Percentiles rank a stretch among this genome's conserved stretches.
These are phyloP conservation scores for Monosporascus sp. DNA, from an alignment of 2,329 filamentous ascomycete genomes.

Conservation along the genomic window DNA sequence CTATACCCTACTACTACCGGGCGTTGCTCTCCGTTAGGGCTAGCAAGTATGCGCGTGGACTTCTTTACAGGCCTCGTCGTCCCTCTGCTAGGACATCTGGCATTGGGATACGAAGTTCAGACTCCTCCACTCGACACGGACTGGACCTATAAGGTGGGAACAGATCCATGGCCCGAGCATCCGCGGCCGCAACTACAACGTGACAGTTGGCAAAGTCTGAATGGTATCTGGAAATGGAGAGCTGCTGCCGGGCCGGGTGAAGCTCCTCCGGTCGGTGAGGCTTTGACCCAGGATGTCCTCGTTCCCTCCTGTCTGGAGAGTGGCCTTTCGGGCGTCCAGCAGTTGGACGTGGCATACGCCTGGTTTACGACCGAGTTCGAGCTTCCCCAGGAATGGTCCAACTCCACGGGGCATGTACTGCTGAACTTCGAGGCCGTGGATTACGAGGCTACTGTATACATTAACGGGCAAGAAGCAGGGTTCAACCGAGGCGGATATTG, in stretches of 20 bases:
- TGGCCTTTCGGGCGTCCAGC: constrained; percentile 43
- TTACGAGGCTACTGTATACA: constrained; percentile 51
- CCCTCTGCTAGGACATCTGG: not conserved
- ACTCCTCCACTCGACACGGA: constrained; percentile 41
- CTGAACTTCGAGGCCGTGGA: constrained; percentile 56
- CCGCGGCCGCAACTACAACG: constrained; percentile 52
- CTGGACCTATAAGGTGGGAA: constrained; percentile 48
- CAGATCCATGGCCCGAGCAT: constrained; percentile 51
- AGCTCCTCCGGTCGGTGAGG: constrained; percentile 15
- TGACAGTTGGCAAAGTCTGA: constrained; percentile 48
- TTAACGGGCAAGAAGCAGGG: constrained; percentile 48
- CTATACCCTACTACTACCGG: not conserved
- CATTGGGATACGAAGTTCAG: constrained; percentile 27
- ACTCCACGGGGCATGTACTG: constrained; percentile 33
- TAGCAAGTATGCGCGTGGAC: not conserved
- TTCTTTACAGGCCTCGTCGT: not conserved
- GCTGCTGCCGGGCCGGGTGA: constrained; percentile 20
- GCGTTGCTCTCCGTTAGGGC: not conserved
- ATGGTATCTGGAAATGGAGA: constrained; percentile 53
- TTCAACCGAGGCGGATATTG: constrained; percentile 57
- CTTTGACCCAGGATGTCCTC: constrained; percentile 33
- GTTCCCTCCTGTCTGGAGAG: constrained; percentile 40
- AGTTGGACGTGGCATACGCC: constrained; percentile 34
- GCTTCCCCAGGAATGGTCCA: constrained; percentile 40
- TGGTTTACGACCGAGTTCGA: constrained; percentile 48